phyloP scores from a whole-genome alignment of 768 basidiomycete genomes.

The Cytidiella melzeri region DNA sequence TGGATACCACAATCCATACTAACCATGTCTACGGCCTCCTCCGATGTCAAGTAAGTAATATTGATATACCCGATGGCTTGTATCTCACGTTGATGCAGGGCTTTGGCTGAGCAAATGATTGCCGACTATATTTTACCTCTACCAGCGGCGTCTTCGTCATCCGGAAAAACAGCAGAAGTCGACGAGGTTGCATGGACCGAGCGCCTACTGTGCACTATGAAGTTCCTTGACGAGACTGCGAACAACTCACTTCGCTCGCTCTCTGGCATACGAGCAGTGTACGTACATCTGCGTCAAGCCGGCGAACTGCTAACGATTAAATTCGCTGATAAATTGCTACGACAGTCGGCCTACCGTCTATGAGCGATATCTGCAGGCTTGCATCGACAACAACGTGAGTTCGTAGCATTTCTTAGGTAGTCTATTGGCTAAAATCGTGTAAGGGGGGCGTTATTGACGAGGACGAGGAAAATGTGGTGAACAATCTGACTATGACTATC shows the following conservation, averaged over 20 bases:
- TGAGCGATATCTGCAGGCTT: conserved; percentile 65
- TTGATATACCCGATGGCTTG: background rate
- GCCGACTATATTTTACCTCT: conserved; percentile 80
- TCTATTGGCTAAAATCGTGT: conserved; percentile 2
- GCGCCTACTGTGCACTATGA: conserved; percentile 66
- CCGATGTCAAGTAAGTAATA: conserved; percentile 53
- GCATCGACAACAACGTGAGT: conserved; percentile 80
- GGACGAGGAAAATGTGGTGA: conserved; percentile 59
- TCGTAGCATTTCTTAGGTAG: background rate
- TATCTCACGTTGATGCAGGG: conserved; percentile 27
- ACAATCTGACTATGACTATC: conserved; percentile 47
- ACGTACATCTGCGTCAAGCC: conserved; percentile 29
- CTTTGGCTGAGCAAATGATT: conserved; percentile 59
- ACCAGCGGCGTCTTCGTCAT: conserved; percentile 44
- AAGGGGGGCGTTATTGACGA: conserved; percentile 91
- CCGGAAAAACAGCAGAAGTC: conserved; percentile 43
- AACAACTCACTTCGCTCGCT: conserved; percentile 53
- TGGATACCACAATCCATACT: conserved; percentile 89
- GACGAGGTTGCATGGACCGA: conserved; percentile 89
- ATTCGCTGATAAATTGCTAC: no score
- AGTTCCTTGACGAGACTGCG: conserved; percentile 52
- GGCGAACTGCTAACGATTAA: no score
- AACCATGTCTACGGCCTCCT: conserved; percentile 40
- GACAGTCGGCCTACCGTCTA: conserved; percentile 64
- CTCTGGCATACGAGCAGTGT: conserved; percentile 61